Base-by-base conservation (phyloP, 2,329 filamentous ascomycete genomes). In the Colletotrichum aenigma region DNA sequence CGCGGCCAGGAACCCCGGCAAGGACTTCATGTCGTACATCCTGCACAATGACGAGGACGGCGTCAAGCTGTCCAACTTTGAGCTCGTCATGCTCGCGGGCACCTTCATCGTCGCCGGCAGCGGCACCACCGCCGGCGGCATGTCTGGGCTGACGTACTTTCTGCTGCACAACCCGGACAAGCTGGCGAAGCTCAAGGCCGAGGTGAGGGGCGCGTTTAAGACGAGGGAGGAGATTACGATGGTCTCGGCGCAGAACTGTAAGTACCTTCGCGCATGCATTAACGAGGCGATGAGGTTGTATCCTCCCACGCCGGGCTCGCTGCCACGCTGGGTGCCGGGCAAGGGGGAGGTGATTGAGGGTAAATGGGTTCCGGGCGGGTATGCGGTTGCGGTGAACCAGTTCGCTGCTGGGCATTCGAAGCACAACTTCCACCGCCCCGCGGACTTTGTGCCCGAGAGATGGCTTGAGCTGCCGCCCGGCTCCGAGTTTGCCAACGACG, bases 1-100 rank as follows among this genome's bases (percentile, higher is more conserved):
- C 36, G 58, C 62, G 36, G 36, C 68, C 34, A 28, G 56, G 58
- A 55, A 70, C 36, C 68, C 68, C 6, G 60, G 68, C 28, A 70
- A 36, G 58, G 68, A 70, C 60, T 64, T 55, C 58, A 65, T 70
- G 68, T 70, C 68, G 16, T 62, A 64, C 48, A 70, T 70, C 16
- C 68, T 70, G 4, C 38, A 55, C 16, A 70, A 70, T 16, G n/a
- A 70, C 36, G 21, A 48, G 0, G 38, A 26, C 18, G 38, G 36
- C n/a, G n/a, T 52, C 32, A 58, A 32, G 18, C 66, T 69, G 13
- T 38, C 52, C 16, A 60, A 69, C 34, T 24, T 69, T 4, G 52
- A 70, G 56, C 36, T 70, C 18, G 43, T 55, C 7, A 61, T 69
- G 66, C 66, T 69, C 26, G 68, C 68, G 9, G 68, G 58, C 30